Evolutionary conservation across 2,329 filamentous ascomycete species (phyloP), one percentile per base, ranked within the genome.

Genomic region (Magnaporthales sp.): DNA sequence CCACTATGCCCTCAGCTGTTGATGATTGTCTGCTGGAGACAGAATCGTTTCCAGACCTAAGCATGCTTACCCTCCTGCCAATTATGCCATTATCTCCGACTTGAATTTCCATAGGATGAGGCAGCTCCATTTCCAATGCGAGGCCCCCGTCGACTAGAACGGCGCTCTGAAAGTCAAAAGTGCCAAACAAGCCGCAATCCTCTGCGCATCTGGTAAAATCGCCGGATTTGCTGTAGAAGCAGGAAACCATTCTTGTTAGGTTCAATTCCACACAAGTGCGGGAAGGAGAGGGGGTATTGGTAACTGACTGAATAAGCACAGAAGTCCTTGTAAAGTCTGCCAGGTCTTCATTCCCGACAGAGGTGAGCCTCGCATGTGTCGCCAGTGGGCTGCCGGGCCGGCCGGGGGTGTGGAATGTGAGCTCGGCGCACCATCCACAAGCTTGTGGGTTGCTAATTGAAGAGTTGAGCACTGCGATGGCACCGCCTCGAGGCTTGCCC

Each of bases 231-330:
- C 64, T 65, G 54, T 63, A 5, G 4, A 5, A 22, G 11, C 15
- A 26, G 7, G 5, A 29, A 24, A 9, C 1, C 9, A 0, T n/a
- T 5, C 30, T 19, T 54, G 63, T 65, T 13, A 65, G 27, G 1
- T 54, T 15, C 32, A 1, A 46, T 27, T 9, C 3, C 11, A 26
- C 5, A 5, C n/a, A 4, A 13, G 1, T 64, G 30, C 15, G 1
- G 2, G 4, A 27, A n/a, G n/a, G 22, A 19, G 7, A 4, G 2
- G 61, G 3, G 9, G 22, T 15, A 10, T n/a, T n/a, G n/a, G 9
- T 26, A 13, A 38, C 64, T 65, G 22, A 65, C 64, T 65, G 64
- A 6, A 65, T 65, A 11, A 65, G 64, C 13, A 65, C 64, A 24
- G 58, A 29, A 19, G 51, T 56, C 11, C 24, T 22, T 2, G 63